A percentile compares a stretch with the other conserved stretches of the same genome.
Evolutionary conservation across 2,329 filamentous ascomycete genomes (phyloP).

Genomic region (Rutstroemia sydowiana): DNA sequence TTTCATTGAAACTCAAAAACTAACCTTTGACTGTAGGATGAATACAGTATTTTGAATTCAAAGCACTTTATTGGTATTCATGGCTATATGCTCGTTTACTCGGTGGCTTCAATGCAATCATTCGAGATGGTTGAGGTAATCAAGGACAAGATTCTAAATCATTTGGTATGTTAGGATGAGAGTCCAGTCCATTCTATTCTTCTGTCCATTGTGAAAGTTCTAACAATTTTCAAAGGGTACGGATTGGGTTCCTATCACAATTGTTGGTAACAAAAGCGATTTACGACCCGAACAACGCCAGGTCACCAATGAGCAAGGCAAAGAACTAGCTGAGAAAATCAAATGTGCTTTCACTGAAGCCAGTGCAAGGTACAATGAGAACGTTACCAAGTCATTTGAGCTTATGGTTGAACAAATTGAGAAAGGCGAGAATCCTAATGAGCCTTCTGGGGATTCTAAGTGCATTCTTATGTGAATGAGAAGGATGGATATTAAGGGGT

Average conservation of each 20-base stretch:
- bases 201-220: too few species aligned
- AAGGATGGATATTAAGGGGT: background rate
- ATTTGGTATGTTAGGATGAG: constrained; percentile 65
- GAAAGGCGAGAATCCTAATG: constrained; percentile 83
- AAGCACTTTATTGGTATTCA: constrained; percentile 99
- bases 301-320: constrained; percentile 78
- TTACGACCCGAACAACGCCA: constrained; percentile 88
- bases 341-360: constrained; percentile 93
- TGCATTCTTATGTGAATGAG: constrained; percentile 70
- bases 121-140: constrained; percentile 98
- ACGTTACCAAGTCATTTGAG: constrained; percentile 88
- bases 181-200: background rate
- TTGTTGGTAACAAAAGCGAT: constrained; percentile 97
- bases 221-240: constrained; percentile 56
- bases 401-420: constrained; percentile 92
- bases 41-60: constrained; percentile 96
- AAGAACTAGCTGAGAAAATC: constrained; percentile 76
- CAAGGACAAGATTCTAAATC: constrained; percentile 93
- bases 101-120: constrained; percentile 85
- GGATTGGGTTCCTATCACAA: constrained; percentile 84
- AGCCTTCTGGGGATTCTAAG: constrained; percentile 73
- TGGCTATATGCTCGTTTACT: constrained; percentile 97
- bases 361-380: constrained; percentile 88
- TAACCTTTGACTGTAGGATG: constrained; percentile 55
- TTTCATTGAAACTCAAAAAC: constrained; percentile 3